A percentile compares a stretch with the other conserved stretches of the same genome.
phyloP scores from a whole-genome alignment of 345 rosid species.

The Salix viminalis region DNA sequence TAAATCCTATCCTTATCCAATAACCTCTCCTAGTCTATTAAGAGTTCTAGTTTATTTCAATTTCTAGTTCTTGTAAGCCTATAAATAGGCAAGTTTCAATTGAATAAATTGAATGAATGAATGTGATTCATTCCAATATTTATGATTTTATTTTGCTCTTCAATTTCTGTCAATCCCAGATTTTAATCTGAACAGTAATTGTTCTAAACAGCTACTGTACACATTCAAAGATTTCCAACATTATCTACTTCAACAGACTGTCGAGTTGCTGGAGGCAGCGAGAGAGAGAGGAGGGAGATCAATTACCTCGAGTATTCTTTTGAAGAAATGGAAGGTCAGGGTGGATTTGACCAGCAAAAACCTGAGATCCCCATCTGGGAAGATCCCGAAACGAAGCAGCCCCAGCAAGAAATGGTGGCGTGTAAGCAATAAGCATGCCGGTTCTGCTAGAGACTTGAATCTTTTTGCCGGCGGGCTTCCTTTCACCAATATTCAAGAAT shows the following conservation, averaged over 20 bases:
- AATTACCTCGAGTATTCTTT: slow-evolving; percentile 51
- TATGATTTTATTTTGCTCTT: too few relatives aligned
- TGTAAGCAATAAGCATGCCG: slow-evolving; percentile 52
- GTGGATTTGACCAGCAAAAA: slow-evolving; percentile 46
- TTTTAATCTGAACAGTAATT: too few relatives aligned
- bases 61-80: too few relatives aligned
- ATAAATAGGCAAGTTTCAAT: too few relatives aligned
- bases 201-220: too few relatives aligned
- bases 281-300: not conserved
- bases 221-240: too few relatives aligned
- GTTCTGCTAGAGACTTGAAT: slow-evolving; percentile 36
- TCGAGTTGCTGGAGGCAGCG: not conserved
- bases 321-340: slow-evolving; percentile 46
- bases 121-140: too few relatives aligned
- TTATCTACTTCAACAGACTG: not conserved
- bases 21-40: too few relatives aligned
- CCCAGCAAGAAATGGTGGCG: slow-evolving; percentile 53
- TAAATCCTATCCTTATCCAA: too few relatives aligned
- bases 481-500: slow-evolving; percentile 25
- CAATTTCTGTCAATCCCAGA: too few relatives aligned
- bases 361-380: slow-evolving; percentile 41
- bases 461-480: not conserved
- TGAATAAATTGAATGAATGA: too few relatives aligned
- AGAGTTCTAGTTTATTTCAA: too few relatives aligned
- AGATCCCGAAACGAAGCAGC: slow-evolving; percentile 40